Conservation (phyloP, 768 basidiomycete genomes). For the Hirschioporus abietinus region DNA sequence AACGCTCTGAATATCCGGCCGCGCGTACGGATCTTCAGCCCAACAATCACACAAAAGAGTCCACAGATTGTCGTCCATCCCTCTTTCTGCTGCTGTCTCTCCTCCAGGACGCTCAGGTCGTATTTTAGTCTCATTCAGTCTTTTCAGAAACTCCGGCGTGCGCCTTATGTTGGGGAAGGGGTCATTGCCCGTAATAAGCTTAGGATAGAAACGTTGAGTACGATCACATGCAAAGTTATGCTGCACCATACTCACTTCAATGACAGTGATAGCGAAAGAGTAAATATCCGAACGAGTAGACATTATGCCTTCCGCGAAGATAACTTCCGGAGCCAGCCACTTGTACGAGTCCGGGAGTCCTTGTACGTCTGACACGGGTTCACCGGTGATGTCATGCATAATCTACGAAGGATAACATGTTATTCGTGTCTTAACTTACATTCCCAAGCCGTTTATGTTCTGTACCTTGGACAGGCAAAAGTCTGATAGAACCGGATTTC, state of each 20-base stretch:
- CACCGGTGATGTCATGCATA: not conserved
- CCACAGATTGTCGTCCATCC: conserved; percentile 2
- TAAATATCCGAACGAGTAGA: conserved; percentile 1
- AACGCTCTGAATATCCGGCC: not conserved
- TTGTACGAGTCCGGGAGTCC: not conserved
- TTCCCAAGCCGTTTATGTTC: not conserved
- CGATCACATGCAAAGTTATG: not conserved
- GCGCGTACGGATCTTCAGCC: not conserved
- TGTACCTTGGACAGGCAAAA: not conserved
- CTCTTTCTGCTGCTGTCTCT: not conserved
- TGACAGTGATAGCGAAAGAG: not conserved
- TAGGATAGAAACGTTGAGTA: not conserved
- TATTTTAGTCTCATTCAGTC: not conserved
- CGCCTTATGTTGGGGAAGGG: not conserved
- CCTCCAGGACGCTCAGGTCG: not conserved
- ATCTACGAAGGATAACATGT: not conserved
- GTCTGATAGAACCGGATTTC: not conserved
- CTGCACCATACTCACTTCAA: conserved; percentile 2
- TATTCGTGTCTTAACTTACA: not conserved
- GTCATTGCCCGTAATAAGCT: conserved; percentile 1
- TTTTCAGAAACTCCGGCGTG: not conserved
- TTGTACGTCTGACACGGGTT: not conserved
- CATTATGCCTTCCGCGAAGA: not conserved
- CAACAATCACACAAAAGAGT: not conserved
- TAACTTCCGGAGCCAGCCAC: not conserved